Evolutionary conservation across 164 flowering plant genomes (phyloP).

Genomic region (Paratinospora sagittata): DNA sequence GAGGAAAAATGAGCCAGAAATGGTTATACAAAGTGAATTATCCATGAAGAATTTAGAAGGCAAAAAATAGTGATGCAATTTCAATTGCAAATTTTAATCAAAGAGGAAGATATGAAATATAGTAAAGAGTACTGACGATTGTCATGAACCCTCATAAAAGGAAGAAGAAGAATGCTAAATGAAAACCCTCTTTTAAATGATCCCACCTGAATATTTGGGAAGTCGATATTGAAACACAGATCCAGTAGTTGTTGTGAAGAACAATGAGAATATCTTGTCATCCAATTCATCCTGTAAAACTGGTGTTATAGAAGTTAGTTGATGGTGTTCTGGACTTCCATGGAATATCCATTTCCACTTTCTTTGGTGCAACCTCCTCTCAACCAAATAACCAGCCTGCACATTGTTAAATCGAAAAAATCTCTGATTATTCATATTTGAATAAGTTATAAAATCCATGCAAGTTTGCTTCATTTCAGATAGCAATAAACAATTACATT

Average conservation of each 20-base stretch:
- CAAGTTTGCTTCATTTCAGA: neutral
- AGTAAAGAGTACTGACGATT: neutral
- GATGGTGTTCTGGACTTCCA: constrained; percentile 55
- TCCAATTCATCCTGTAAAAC: constrained; percentile 34
- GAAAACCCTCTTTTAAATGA: neutral
- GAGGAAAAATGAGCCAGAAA: neutral
- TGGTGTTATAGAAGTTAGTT: constrained; percentile 53
- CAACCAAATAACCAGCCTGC: constrained; percentile 66
- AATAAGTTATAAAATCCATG: neutral
- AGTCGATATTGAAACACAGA: constrained; percentile 51
- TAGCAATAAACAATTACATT: neutral
- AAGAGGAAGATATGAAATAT: neutral
- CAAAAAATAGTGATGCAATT: neutral
- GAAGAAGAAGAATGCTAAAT: neutral
- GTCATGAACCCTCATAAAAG: neutral
- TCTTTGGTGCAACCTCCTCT: constrained; percentile 63
- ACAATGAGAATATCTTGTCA: constrained; percentile 39
- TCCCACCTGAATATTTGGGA: constrained; percentile 46
- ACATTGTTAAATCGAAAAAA: neutral
- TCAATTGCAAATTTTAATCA: neutral
- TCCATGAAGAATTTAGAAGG: too few species aligned
- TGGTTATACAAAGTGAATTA: neutral
- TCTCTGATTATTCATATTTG: neutral
- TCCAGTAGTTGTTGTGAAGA: constrained; percentile 62
- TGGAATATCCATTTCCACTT: constrained; percentile 87